phyloP scores from a whole-genome alignment of 495 filamentous ascomycete species.

The Podospora tetraspora region DNA sequence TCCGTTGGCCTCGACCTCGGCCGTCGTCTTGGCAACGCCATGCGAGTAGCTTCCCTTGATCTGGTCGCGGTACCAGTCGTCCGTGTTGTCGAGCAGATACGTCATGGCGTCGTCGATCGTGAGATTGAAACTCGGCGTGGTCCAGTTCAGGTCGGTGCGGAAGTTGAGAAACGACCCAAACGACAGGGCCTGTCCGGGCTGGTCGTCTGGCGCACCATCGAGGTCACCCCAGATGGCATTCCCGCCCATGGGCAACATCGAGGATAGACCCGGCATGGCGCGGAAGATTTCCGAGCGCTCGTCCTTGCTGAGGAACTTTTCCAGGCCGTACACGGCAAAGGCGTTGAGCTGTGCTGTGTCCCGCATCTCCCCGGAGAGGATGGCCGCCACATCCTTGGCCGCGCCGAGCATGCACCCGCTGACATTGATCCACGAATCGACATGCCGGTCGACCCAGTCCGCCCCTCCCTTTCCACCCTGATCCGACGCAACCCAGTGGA shows the following conservation, averaged over 20 bases:
- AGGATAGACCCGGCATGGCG: slow-evolving; percentile 92
- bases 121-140: slow-evolving; percentile 61
- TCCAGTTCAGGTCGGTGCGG: slow-evolving; percentile 53
- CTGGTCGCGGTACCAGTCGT: slow-evolving; percentile 77
- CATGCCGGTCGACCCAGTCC: slow-evolving; percentile 82
- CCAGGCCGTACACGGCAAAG: slow-evolving; percentile 95
- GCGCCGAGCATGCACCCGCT: slow-evolving; percentile 97
- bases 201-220: slow-evolving; percentile 86
- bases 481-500: slow-evolving; percentile 89
- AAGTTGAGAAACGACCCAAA: slow-evolving; percentile 87
- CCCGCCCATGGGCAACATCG: slow-evolving; percentile 95
- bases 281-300: slow-evolving; percentile 93
- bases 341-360: slow-evolving; percentile 95
- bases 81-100: slow-evolving; percentile 70
- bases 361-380: slow-evolving; percentile 95
- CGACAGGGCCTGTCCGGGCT: slow-evolving; percentile 59
- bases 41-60: slow-evolving; percentile 74
- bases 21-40: slow-evolving; percentile 74
- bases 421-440: slow-evolving; percentile 97
- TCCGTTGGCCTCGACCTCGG: slow-evolving; percentile 85
- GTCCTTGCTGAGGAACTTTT: slow-evolving; percentile 86
- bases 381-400: slow-evolving; percentile 82
- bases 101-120: slow-evolving; percentile 71
- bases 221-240: slow-evolving; percentile 89
- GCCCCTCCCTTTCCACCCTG: slow-evolving; percentile 75